phyloP scores from a whole-genome alignment of 1,139 yeast genomes.

The Pichiaceae sp. region DNA sequence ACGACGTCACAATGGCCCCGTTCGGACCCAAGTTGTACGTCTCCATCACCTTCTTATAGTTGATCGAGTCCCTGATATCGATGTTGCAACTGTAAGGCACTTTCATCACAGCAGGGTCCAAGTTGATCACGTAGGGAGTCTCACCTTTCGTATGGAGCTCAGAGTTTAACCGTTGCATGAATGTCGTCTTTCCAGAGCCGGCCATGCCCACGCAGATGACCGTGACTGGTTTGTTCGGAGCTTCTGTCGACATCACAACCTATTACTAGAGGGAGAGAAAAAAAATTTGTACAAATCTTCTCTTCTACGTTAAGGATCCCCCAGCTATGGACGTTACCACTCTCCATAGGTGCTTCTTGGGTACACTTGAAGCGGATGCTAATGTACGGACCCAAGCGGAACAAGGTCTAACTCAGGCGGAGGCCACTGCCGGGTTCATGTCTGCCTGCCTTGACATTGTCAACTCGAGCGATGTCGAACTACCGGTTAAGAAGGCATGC shows the following conservation, averaged over 20 bases:
- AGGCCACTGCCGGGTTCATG: slow-evolving; percentile 61
- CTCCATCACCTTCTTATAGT: slow-evolving; percentile 94
- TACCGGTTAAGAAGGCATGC: slow-evolving; percentile 63
- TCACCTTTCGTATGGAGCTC: slow-evolving; percentile 66
- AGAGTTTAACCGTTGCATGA: slow-evolving; percentile 89
- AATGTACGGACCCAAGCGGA: slow-evolving; percentile 64
- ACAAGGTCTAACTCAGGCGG: slow-evolving; percentile 47
- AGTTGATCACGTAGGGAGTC: slow-evolving; percentile 83
- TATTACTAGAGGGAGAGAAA: neutral
- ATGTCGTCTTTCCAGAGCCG: slow-evolving; percentile 96
- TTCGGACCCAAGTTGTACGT: slow-evolving; percentile 90
- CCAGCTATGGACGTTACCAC: slow-evolving; percentile 53
- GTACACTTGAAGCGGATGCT: slow-evolving; percentile 69
- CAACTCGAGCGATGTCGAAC: slow-evolving; percentile 41
- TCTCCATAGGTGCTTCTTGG: slow-evolving; percentile 71
- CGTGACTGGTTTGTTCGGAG: slow-evolving; percentile 37
- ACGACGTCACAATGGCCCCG: slow-evolving; percentile 94
- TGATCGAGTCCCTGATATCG: slow-evolving; percentile 93
- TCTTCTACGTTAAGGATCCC: neutral
- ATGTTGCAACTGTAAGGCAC: slow-evolving; percentile 92
- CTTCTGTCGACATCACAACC: neutral
- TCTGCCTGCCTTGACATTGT: slow-evolving; percentile 79
- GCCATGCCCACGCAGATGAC: slow-evolving; percentile 94
- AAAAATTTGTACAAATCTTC: neutral
- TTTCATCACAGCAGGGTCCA: slow-evolving; percentile 93